Base-by-base conservation (phyloP, 768 basidiomycete genomes). In the Lactarius quietus region DNA sequence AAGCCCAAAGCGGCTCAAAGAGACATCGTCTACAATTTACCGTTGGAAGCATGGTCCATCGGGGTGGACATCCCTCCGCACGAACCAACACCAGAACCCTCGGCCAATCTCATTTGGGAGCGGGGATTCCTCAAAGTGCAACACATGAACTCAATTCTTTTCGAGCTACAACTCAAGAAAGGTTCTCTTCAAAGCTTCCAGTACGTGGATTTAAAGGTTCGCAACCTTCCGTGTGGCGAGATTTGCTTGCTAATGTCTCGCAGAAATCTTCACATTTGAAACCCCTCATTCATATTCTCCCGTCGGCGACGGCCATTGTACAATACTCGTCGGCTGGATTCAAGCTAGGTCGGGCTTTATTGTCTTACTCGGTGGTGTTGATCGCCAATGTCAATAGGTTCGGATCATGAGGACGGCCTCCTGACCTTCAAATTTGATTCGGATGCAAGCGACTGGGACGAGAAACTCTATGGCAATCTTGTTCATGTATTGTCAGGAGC, bases 381-480 rank as follows among this genome's bases (percentile, higher is more conserved):
- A 39, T 53, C 48, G 15, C 26, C 51, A 31, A 57, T 20, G 10
- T 43, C 15, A 18, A 23, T 38, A 66, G 65, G 61, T 28, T 52
- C 65, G 9, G 3, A 31, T 48, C 9, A 58, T 23, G 10, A 33
- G 23, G 38, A 62, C 12, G 60, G 61, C n/a, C 18, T 39, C 29
- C 56, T 66, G 23, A 66, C 61, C 29, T 66, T 66, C 56, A 66
- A 66, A 38, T 66, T 66, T 29, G 56, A 62, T 57, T 18, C 39
- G 18, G 17, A 7, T n/a, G 55, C 56, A 53, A 58, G 26, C 18
- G 55, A 17, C 17, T 66, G 60, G 61, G 61, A 66, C 29, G 7
- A 7, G 31, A 31, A 10, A 29, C 48, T 58, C 33, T 66, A 66
- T 28, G 10, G 1, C 18, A 15, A 26, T 7, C 3, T 66, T 35